These are phyloP conservation scores for Pharus latifolius DNA, from an alignment of 176 grass and related monocot species.

Conservation along the genomic window DNA sequence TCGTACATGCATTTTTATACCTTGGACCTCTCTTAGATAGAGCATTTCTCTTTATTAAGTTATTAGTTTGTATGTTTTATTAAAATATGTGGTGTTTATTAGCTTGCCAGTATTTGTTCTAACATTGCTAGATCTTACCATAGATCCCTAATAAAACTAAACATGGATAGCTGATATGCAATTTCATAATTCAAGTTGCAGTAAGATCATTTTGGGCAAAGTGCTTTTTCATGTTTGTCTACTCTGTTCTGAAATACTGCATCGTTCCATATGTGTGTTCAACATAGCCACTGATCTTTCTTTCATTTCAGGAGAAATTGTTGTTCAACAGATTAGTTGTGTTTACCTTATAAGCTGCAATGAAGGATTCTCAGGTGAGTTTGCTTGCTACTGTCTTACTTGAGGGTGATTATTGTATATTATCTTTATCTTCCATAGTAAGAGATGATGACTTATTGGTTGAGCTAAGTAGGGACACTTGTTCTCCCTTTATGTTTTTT, in stretches of 20 bases:
- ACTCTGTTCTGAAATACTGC: neutral
- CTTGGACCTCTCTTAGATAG: neutral
- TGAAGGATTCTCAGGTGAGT: constrained; percentile 54
- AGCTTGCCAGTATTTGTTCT: neutral
- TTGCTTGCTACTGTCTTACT: neutral
- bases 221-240: neutral
- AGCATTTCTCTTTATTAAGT: neutral
- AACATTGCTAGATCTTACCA: neutral
- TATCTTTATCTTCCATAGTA: neutral
- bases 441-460: neutral
- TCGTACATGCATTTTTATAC: neutral
- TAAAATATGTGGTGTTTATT: neutral
- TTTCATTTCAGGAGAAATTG: constrained; percentile 10
- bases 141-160: neutral
- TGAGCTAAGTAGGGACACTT: neutral
- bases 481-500: neutral
- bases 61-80: neutral
- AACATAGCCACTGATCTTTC: constrained; percentile 1
- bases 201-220: neutral
- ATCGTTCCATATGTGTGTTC: neutral
- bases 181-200: neutral
- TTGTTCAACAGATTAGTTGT: neutral
- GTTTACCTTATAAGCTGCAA: constrained; percentile 33
- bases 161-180: neutral
- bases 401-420: neutral